Evolutionary conservation across 2,329 filamentous ascomycete species (phyloP), one percentile per base, ranked within the genome.

Genomic region (Spiromastix sp.): DNA sequence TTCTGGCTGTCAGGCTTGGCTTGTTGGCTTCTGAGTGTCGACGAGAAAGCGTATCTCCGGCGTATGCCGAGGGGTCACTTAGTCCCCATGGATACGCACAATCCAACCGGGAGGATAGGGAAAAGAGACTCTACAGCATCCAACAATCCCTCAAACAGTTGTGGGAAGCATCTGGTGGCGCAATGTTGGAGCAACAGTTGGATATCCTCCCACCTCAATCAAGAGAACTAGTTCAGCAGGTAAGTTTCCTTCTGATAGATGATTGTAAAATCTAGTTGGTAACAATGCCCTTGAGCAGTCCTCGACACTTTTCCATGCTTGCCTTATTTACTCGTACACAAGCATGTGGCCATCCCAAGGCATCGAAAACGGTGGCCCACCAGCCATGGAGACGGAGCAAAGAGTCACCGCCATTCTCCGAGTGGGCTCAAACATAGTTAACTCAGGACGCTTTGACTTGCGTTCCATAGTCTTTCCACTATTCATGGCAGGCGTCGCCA

Each of bases 341-440:
- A 68, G 63, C 44, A 67, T 74, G 61, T 72, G 64, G 57, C 60
- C 63, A 3, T 53, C 56, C 4, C 71, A 74, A 49, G 50, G 60
- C 2, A 44, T 59, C 7, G 57, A 66, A 15, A 58, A 54, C 2
- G 55, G 51, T 6, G 54, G 57, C 11, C 49, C 56, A 11, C 49
- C 59, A 13, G 49, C 59, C 21, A 43, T 51, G 16, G 63, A 71
- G 41, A 63, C 71, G 27, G 56, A 60, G 10, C 53, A 59, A 25
- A 67, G 67, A 21, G 58, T 59, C 12, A 46, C 51, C 8, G 55
- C 63, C 26, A 68, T 74, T 30, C 48, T 72, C 2, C 54, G 61
- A 7, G 53, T 68, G 10, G 61, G 63, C 4, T 53, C 59, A 19
- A 51, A 54, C 7, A 60, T 67, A 2, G 47, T 65, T 4, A 53